A percentile compares a stretch with the other conserved stretches of the same genome.
These are phyloP conservation scores for Rhipidocladum racemiflorum DNA, from an alignment of 176 grass and related monocot species.

Conservation along the genomic window DNA sequence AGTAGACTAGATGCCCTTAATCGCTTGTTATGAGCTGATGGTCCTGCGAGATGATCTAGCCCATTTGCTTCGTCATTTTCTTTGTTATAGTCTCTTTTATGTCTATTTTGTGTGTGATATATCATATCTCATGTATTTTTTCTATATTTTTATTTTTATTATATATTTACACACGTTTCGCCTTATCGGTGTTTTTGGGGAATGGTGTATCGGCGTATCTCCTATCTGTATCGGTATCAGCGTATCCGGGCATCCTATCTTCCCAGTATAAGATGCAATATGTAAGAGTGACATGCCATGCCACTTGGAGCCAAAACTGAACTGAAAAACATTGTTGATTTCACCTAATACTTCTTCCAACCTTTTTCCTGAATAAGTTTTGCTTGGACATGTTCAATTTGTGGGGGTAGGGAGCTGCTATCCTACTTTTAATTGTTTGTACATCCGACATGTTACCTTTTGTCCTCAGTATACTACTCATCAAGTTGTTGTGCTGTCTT, in stretches of 20 bases:
- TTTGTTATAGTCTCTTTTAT: no score
- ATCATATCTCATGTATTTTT: no score
- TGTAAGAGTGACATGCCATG: conserved; percentile 18
- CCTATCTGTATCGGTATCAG: no score
- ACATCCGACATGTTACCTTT: background rate
- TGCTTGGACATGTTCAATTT: background rate
- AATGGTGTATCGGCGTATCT: no score
- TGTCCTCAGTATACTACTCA: background rate
- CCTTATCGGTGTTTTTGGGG: no score
- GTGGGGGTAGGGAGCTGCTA: background rate
- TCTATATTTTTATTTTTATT: no score
- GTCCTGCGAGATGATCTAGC: no score
- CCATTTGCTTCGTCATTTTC: no score
- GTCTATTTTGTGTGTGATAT: no score
- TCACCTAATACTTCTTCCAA: conserved; percentile 16
- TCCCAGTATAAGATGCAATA: background rate
- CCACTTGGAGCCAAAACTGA: background rate
- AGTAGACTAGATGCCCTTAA: no score
- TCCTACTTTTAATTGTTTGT: conserved; percentile 25
- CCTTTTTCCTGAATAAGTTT: conserved; percentile 13
- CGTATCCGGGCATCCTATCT: background rate
- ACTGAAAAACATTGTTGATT: background rate
- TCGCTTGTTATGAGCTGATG: no score
- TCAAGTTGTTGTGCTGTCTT: conserved; percentile 14
- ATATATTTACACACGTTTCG: no score